Evolutionary conservation across 2,329 filamentous ascomycete species (phyloP), one percentile per base, ranked within the genome.

Genomic region (Curvularia eragrostidis): DNA sequence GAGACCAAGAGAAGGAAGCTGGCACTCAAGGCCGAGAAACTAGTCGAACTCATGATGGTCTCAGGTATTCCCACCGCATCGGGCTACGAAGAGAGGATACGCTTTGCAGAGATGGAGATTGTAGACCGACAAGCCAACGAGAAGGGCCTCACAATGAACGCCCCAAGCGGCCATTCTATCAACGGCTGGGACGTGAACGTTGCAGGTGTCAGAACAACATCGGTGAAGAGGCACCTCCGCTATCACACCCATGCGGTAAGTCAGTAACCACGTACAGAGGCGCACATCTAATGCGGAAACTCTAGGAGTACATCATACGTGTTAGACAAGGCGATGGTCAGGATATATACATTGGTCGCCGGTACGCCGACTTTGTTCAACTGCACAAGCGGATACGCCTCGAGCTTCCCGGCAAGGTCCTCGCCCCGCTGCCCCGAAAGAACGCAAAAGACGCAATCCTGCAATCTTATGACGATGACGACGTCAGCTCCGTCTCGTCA

Each of bases 1-100:
- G 93, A 97, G 78, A 98, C 95, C 9, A 99, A 99, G 81, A 87
- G 95, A 57, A 85, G 89, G 64, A 99, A 99, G 78, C 81, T 99
- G 64, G 94, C 95, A 3, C 83, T 89, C 68, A 99, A 99, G 84
- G 92, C 91, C 47, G 89, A 95, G 76, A 99, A 99, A 81, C 81
- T 99, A 56, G 91, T 99, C 10, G 95, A 99, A 82, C 83, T 99
- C 60, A 99, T 99, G 95, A 97, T 99, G 93, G 95, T 99, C 8
- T 98, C 94, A 7, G 95, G 95, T 36, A 90, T 99, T 56, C 91
- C 91, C 32, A 99, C 95, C 1, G 93, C 95, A 3, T 97, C 93
- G 4, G 95, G 95, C 2, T 99, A 98, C 75, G 95, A 99, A 78
- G 95, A 99, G 81, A 87, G 95, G 56, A 97, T 99, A 72, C 87